These are phyloP conservation scores for Microdochium paspali DNA, from an alignment of 2,329 filamentous ascomycete genomes.

Conservation along the genomic window DNA sequence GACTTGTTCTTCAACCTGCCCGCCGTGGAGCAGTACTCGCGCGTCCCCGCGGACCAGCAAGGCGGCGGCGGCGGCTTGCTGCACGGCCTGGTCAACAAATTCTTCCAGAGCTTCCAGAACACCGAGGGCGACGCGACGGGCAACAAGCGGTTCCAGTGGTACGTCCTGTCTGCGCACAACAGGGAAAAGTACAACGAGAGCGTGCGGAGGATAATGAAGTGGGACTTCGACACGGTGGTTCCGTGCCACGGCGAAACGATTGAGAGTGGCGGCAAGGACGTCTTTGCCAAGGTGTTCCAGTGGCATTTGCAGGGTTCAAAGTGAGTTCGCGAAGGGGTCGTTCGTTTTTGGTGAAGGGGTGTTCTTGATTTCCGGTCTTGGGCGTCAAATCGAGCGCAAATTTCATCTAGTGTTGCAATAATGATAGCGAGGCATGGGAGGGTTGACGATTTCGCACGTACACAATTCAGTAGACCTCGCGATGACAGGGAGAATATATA, in stretches of 20 bases:
- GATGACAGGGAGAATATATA: too few relatives aligned
- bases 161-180: slow-evolving; percentile 42
- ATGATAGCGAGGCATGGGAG: too few relatives aligned
- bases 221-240: slow-evolving; percentile 80
- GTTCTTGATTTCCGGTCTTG: too few relatives aligned
- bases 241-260: slow-evolving; percentile 92
- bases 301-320: slow-evolving; percentile 60
- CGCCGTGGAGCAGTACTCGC: slow-evolving; percentile 73
- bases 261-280: slow-evolving; percentile 60
- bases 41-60: slow-evolving; percentile 37
- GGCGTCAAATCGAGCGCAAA: too few relatives aligned
- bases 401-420: slow-evolving; percentile 4
- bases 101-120: slow-evolving; percentile 45
- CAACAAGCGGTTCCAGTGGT: slow-evolving; percentile 79
- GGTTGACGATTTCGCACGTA: too few relatives aligned
- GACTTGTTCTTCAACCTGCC: slow-evolving; percentile 92
- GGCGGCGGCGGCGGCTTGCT: slow-evolving; percentile 4
- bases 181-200: slow-evolving; percentile 66
- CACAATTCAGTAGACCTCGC: too few relatives aligned
- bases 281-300: slow-evolving; percentile 69
- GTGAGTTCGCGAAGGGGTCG: slow-evolving; percentile 7
- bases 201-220: slow-evolving; percentile 57
- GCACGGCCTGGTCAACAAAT: slow-evolving; percentile 27
- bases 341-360: slow-evolving; percentile 1
- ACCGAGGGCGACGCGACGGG: slow-evolving; percentile 59